These are phyloP conservation scores for Paraphaeosphaeria sporulosa DNA, from an alignment of 2,329 filamentous ascomycete species.

Conservation along the genomic window DNA sequence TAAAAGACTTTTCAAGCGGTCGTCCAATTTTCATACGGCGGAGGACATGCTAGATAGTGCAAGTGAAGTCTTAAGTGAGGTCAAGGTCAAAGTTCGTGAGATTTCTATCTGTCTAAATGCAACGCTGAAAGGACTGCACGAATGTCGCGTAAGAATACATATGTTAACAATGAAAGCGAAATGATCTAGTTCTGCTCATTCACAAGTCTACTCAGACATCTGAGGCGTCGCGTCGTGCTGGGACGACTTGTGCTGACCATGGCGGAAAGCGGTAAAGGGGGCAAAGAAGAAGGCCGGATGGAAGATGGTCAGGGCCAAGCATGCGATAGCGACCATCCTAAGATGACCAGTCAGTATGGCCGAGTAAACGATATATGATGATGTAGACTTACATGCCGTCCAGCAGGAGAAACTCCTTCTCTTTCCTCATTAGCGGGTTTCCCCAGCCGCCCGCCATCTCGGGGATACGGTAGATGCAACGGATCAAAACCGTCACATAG, in stretches of 20 bases:
- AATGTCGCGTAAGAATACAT: too few species aligned
- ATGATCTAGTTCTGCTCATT: neutral
- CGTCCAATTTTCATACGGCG: too few species aligned
- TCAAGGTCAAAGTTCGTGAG: too few species aligned
- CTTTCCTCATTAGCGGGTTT: constrained; percentile 53
- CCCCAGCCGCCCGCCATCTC: constrained; percentile 55
- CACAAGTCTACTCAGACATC: neutral
- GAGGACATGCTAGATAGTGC: too few species aligned
- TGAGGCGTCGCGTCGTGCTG: neutral
- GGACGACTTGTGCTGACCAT: neutral
- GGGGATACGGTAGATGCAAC: constrained; percentile 56
- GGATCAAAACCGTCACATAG: constrained; percentile 53
- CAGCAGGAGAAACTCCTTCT: constrained; percentile 56
- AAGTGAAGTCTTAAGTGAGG: too few species aligned
- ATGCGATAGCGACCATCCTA: constrained; percentile 57
- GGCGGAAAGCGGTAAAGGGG: constrained; percentile 5
- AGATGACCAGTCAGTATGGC: neutral
- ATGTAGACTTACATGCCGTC: constrained; percentile 47
- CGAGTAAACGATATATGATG: constrained; percentile 7
- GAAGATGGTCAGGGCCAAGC: constrained; percentile 51
- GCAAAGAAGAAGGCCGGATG: constrained; percentile 50
- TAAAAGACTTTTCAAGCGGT: too few species aligned
- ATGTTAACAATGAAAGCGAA: too few species aligned
- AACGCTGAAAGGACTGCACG: too few species aligned
- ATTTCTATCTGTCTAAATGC: too few species aligned